phyloP scores from a whole-genome alignment of 1,284 basidiomycete species.

The Boletus chippewaensis region DNA sequence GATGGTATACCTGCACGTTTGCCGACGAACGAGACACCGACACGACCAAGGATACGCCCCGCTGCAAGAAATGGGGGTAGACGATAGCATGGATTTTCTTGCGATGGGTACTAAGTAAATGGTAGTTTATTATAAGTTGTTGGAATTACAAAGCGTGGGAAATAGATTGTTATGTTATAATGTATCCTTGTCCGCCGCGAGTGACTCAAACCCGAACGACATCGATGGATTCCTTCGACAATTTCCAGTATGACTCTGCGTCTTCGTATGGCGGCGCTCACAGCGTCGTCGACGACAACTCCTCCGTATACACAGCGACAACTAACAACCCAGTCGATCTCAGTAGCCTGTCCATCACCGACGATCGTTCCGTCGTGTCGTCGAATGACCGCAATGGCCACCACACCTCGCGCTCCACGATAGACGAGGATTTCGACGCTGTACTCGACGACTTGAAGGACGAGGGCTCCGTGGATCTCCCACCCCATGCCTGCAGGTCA shows the following conservation, averaged over 20 bases:
- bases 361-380: constrained; percentile 41
- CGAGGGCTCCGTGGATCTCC: constrained; percentile 76
- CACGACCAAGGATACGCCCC: constrained; percentile 45
- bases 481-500: constrained; percentile 90
- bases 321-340: constrained; percentile 61
- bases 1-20: constrained; percentile 29
- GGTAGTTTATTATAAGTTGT: too few relatives aligned
- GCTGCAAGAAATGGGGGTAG: constrained; percentile 22
- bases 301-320: constrained; percentile 75
- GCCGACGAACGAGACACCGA: constrained; percentile 54
- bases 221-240: constrained; percentile 78
- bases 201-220: constrained; percentile 20
- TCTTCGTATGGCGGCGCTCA: constrained; percentile 71
- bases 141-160: constrained; percentile 27
- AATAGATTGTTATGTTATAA: constrained; percentile 24
- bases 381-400: constrained; percentile 37
- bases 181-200: not conserved
- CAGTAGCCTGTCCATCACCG: constrained; percentile 57
- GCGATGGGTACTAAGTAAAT: too few relatives aligned
- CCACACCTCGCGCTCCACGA: constrained; percentile 34
- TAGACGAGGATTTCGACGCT: constrained; percentile 82
- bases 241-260: constrained; percentile 77
- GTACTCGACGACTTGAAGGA: constrained; percentile 85
- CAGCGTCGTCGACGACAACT: constrained; percentile 75
- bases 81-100: constrained; percentile 17